Base-by-base conservation (phyloP, 225 moss, liverwort and hornwort genomes). In the Rhytidiadelphus loreus region DNA sequence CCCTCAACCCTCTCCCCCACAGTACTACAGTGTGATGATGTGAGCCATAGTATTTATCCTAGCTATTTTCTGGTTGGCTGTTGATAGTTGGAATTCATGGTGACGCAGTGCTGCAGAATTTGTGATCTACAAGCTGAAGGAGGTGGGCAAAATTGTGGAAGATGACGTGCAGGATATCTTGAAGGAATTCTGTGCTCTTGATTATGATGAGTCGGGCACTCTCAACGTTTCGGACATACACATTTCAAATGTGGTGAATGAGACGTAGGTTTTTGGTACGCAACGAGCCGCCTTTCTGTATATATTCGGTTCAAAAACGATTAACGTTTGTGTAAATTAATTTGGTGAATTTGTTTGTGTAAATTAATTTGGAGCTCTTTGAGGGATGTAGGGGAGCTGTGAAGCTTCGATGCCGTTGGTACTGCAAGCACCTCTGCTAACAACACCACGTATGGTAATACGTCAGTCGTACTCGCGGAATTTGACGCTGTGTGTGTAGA, bases 51-150 rank as follows among this genome's bases (percentile, higher is more conserved):
- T 46, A 62, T n/a, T n/a, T 82, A 48, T 17, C 82, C 24, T 46
- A 39, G 56, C 57, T 83, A 55, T 80, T 87, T 83, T 73, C n/a
- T 87, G 48, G 33, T 74, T 66, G 25, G 56, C 48, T 83, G 63
- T 87, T 89, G 65, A 89, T 85, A n/a, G 59, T 86, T 83, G 65
- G 44, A 79, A 74, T 86, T 74, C 17, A 23, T 88, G 88, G 68
- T 87, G 90, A 57, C 17, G 72, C 93, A 96, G 92, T 91, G 94
- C 95, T 60, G 88, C 95, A 35, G 96, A 98, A 89, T 98, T 98
- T 90, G 94, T 98, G 30, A 82, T 98, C 56, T 95, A 91, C 90
- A 96, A 98, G 93, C 92, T 98, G 88, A 96, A 96, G 90, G 96
- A 98, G 93, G 89, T 92, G 44, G 96, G 98, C 55, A 98, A 96